Evolutionary conservation across 2,329 filamentous ascomycete genomes (phyloP), one percentile per base, ranked within the genome.

Genomic region (Macrophomina tecta): DNA sequence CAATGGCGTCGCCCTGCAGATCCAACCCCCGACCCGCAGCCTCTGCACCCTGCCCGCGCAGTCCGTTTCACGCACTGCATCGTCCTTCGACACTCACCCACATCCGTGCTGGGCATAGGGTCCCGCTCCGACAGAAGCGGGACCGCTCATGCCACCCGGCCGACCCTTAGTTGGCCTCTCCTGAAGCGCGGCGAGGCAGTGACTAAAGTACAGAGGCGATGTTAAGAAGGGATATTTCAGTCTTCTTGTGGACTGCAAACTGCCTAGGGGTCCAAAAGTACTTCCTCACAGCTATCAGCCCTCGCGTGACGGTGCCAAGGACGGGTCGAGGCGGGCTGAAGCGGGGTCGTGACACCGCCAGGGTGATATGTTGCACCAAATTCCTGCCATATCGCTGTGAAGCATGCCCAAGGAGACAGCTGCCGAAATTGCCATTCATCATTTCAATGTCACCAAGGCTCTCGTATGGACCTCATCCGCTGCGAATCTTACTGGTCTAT

Each of bases 151-250:
- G 18, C 55, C 28, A 34, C 28, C 23, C 16, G n/a, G 7, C 18
- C 23, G 8, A 23, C 46, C 12, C 46, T 28, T 8, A 16, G 6
- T 3, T 28, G 11, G 36, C 7, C 7, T 3, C 6, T 7, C 36
- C 4, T 38, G 36, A 23, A 23, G 23, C 45, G 58, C 56, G 42
- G 58, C 32, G 32, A 62, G 58, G 58, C 58, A 62, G 56, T 32
- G 42, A n/a, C 45, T 62, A 49, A 9, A 4, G 12, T 30, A 38
- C 8, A 62, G 49, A 42, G 58, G 42, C 42, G 32, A 62, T n/a
- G 46, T 55, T n/a, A 45, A 49, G 51, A 4, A 38, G 7, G 16
- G 14, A 53, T 11, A 30, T 9, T 9, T 16, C 14, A n/a, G 14
- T 8, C 2, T 12, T 11, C 12, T 8, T 9, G 7, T 18, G 42